Percentiles rank a stretch among this genome's conserved stretches.
Conservation (phyloP, 2,329 filamentous ascomycete species). For the Pestalotiopsis sp. region DNA sequence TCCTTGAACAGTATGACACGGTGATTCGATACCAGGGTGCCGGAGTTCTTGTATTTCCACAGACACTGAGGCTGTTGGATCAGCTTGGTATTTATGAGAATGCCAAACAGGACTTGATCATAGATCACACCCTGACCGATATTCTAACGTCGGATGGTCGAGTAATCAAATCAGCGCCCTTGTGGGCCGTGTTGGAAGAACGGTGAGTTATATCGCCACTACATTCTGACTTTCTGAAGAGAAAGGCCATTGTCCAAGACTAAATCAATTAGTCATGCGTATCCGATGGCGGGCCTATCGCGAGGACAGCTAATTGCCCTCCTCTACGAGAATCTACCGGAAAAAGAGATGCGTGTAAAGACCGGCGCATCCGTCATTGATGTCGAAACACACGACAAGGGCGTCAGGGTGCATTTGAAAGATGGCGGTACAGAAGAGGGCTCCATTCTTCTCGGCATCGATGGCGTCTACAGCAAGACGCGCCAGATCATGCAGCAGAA, state of each 20-base stretch:
- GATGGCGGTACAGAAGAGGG: slow-evolving; percentile 18
- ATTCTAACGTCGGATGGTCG: not conserved
- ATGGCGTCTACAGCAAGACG: slow-evolving; percentile 10
- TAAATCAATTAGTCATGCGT: not conserved
- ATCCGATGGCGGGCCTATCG: not conserved
- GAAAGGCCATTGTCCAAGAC: not conserved
- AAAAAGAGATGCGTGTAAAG: not conserved
- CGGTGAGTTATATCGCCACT: not conserved
- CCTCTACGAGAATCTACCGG: not conserved
- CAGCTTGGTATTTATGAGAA: not conserved
- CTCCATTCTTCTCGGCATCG: slow-evolving; percentile 11
- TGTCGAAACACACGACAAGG: not conserved
- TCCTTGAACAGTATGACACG: not conserved
- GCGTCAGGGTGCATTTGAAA: not conserved
- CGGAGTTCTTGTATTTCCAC: slow-evolving; percentile 7
- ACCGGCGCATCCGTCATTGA: not conserved
- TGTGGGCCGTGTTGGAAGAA: not conserved
- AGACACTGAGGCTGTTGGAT: slow-evolving; percentile 4
- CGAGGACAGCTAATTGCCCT: not conserved
- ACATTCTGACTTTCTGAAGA: not conserved
- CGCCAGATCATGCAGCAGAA: not conserved
- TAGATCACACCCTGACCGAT: not conserved
- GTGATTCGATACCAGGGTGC: not conserved
- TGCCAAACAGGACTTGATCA: not conserved
- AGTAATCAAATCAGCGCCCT: not conserved